Conservation (phyloP, 2,329 filamentous ascomycete species). For the Colletotrichum coccodes region DNA sequence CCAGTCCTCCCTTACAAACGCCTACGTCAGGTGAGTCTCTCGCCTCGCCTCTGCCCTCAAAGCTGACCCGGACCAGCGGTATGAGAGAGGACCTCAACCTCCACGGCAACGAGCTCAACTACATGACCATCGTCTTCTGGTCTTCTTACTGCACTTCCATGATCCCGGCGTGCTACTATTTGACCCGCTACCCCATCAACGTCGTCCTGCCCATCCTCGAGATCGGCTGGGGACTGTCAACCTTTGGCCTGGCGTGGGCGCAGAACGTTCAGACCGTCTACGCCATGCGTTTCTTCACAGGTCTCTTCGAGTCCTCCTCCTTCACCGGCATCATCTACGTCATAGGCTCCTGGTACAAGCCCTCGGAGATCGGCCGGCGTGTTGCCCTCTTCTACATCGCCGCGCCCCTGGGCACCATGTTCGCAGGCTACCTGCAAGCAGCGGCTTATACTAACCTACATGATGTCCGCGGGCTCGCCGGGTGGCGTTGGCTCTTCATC, state of each 20-base stretch:
- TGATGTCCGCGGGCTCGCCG: conserved; percentile 57
- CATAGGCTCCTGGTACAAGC: conserved; percentile 55
- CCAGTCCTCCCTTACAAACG: conserved; percentile 48
- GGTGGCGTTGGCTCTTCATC: conserved; percentile 66
- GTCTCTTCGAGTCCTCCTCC: conserved; percentile 50
- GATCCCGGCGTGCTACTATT: conserved; percentile 51
- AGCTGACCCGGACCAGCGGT: conserved; percentile 40
- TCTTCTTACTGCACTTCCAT: conserved; percentile 51
- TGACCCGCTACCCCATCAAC: conserved; percentile 49
- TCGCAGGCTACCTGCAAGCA: conserved; percentile 66
- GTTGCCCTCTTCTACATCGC: conserved; percentile 59
- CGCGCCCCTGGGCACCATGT: conserved; percentile 63
- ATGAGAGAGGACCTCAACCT: conserved; percentile 48
- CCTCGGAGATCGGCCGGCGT: conserved; percentile 57
- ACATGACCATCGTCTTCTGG: conserved; percentile 44
- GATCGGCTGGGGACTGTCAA: conserved; percentile 44
- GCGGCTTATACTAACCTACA: conserved; percentile 65
- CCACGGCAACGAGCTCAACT: conserved; percentile 46
- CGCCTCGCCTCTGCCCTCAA: background rate
- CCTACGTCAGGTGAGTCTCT: conserved; percentile 44
- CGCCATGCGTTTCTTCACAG: conserved; percentile 54
- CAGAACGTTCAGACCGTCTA: conserved; percentile 47
- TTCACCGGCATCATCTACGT: conserved; percentile 41
- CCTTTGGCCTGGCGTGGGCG: conserved; percentile 43
- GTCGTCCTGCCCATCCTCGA: conserved; percentile 42